Conservation (phyloP, 164 flowering plant genomes). For the Chloranthus sessilifolius region DNA sequence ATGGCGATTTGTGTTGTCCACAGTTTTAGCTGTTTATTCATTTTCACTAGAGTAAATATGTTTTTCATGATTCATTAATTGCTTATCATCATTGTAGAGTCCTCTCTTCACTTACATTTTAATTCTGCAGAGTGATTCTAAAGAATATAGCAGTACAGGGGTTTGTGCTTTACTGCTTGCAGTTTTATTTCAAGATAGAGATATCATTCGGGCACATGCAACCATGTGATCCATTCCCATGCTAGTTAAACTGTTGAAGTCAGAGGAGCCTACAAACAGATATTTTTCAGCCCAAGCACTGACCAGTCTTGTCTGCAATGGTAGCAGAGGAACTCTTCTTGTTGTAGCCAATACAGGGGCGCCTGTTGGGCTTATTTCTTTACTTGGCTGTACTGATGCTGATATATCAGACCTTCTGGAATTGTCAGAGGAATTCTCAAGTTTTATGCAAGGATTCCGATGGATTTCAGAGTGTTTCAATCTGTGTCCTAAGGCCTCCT, state of each 20-base stretch:
- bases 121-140: constrained; percentile 57
- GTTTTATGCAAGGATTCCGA: too few species aligned
- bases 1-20: too few species aligned
- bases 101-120: constrained; percentile 3
- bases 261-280: constrained; percentile 81
- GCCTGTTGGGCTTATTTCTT: constrained; percentile 76
- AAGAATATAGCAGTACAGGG: constrained; percentile 79
- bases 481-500: too few species aligned
- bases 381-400: constrained; percentile 95
- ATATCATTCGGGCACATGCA: constrained; percentile 74
- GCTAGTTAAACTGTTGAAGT: constrained; percentile 71
- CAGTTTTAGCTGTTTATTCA: background rate
- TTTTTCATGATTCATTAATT: constrained; percentile 6
- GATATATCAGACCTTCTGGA: constrained; percentile 75
- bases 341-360: constrained; percentile 97
- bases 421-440: constrained; percentile 75
- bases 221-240: constrained; percentile 78
- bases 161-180: constrained; percentile 80
- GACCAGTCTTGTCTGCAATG: constrained; percentile 90
- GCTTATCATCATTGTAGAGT: background rate
- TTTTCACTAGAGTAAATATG: background rate
- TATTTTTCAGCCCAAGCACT: constrained; percentile 98
- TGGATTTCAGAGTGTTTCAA: too few species aligned
- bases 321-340: constrained; percentile 94
- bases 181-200: constrained; percentile 90